Percentiles rank a stretch among this genome's conserved stretches.
Conservation (phyloP, 768 basidiomycete species). For the Royoungia palumana region DNA sequence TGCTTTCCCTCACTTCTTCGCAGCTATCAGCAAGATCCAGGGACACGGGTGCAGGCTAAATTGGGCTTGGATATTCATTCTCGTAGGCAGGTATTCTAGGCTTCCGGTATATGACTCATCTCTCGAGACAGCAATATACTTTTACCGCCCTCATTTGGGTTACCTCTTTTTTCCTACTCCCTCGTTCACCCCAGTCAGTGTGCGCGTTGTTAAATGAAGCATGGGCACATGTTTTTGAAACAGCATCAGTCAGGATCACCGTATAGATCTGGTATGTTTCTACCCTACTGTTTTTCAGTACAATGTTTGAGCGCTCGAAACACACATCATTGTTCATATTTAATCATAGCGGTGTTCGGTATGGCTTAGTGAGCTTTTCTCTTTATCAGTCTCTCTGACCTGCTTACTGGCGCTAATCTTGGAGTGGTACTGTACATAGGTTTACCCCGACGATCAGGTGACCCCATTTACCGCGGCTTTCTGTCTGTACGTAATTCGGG, state of each 20-base stretch:
- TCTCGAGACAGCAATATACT: conserved; percentile 42
- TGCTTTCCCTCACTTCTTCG: conserved; percentile 59
- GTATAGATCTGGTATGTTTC: conserved; percentile 52
- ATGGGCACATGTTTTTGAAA: conserved; percentile 48
- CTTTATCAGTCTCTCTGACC: conserved; percentile 20
- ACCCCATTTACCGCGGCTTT: conserved; percentile 54
- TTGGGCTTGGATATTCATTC: conserved; percentile 58
- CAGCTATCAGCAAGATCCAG: conserved; percentile 54
- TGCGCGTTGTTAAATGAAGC: conserved; percentile 49
- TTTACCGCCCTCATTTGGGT: conserved; percentile 59
- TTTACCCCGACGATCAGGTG: conserved; percentile 76
- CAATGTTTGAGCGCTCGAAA: conserved; percentile 25
- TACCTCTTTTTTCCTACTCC: conserved; percentile 44
- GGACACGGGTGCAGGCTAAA: conserved; percentile 47
- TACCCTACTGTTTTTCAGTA: conserved; percentile 51
- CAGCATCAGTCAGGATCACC: no score
- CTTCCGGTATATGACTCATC: neutral
- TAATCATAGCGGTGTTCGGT: conserved; percentile 14
- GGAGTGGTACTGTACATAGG: conserved; percentile 41
- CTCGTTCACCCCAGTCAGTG: conserved; percentile 39
- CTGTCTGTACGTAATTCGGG: conserved; percentile 34
- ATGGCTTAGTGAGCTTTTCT: conserved; percentile 20
- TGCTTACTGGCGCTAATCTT: conserved; percentile 28
- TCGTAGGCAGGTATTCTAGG: conserved; percentile 29
- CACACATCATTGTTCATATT: neutral